phyloP scores from a whole-genome alignment of 257 asterid species.

The Anisodus acutangulus region DNA sequence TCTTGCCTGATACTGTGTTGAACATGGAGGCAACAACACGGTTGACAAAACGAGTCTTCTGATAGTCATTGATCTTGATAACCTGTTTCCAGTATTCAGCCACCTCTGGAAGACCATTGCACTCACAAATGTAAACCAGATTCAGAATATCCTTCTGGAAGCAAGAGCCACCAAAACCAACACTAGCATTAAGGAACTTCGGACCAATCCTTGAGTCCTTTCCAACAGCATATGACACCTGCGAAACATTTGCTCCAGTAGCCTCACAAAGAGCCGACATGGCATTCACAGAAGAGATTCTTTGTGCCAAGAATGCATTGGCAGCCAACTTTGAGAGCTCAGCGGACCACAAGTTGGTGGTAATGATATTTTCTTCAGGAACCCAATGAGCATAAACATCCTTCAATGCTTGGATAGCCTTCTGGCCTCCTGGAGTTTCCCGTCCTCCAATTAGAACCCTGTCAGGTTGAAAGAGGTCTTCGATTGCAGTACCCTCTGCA shows the following conservation, averaged over 20 bases:
- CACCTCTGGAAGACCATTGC: conserved; percentile 77
- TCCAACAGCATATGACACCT: conserved; percentile 68
- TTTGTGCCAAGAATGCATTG: conserved; percentile 43
- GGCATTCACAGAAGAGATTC: conserved; percentile 54
- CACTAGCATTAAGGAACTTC: conserved; percentile 68
- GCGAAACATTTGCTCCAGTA: conserved; percentile 68
- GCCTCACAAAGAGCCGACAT: conserved; percentile 80
- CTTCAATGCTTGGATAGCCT: conserved; percentile 39
- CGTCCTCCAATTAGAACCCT: conserved; percentile 44
- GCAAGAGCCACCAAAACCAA: conserved; percentile 76
- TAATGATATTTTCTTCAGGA: conserved; percentile 38
- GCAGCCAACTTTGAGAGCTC: conserved; percentile 45
- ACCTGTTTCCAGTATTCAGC: conserved; percentile 80
- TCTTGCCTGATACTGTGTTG: conserved; percentile 74
- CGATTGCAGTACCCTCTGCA: conserved; percentile 42
- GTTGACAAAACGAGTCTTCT: conserved; percentile 70
- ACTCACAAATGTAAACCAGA: conserved; percentile 72
- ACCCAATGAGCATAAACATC: conserved; percentile 39
- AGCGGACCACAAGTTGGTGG: conserved; percentile 44
- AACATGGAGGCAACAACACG: conserved; percentile 70
- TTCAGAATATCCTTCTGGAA: conserved; percentile 76
- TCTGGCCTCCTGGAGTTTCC: conserved; percentile 40
- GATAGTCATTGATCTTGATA: conserved; percentile 71
- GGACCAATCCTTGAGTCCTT: conserved; percentile 71
- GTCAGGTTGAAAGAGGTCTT: conserved; percentile 41